Evolutionary conservation across 768 basidiomycete genomes (phyloP).

Genomic region (Suillus cothurnatus): DNA sequence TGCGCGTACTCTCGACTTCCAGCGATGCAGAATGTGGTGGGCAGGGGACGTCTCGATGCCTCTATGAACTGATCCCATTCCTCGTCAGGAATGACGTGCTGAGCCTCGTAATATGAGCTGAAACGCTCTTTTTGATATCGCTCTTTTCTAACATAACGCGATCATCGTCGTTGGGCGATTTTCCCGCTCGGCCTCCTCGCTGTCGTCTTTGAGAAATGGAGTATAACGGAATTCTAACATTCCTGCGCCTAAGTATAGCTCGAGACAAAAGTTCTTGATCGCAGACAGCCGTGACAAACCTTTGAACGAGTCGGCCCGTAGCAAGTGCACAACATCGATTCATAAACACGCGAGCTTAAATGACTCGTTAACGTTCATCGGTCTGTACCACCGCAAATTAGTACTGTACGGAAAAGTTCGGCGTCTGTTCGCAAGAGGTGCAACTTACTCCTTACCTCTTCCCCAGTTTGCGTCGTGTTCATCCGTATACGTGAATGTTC

Average conservation of each 20-base stretch:
- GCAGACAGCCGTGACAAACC: conserved; percentile 3
- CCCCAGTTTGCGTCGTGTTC: too few species aligned
- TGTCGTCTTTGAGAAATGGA: conserved; percentile 17
- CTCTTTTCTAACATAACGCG: conserved; percentile 55
- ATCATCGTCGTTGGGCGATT: conserved; percentile 39
- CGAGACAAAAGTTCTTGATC: not conserved
- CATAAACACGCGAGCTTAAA: too few species aligned
- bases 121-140: conserved; percentile 76
- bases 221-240: not conserved
- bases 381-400: too few species aligned
- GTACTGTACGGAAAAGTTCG: too few species aligned
- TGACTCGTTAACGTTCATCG: too few species aligned
- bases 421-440: too few species aligned
- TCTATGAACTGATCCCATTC: conserved; percentile 82
- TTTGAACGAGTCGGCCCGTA: conserved; percentile 16
- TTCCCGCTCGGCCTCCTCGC: conserved; percentile 19
- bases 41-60: conserved; percentile 68
- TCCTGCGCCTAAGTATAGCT: not conserved
- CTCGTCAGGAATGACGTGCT: conserved; percentile 70
- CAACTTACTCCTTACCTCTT: too few species aligned
- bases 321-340: too few species aligned
- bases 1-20: conserved; percentile 78
- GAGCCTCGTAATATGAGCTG: conserved; percentile 69
- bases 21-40: conserved; percentile 94
- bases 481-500: too few species aligned